These are phyloP conservation scores for Nakazawaea populi DNA, from an alignment of 805 yeast genomes.

Conservation along the genomic window DNA sequence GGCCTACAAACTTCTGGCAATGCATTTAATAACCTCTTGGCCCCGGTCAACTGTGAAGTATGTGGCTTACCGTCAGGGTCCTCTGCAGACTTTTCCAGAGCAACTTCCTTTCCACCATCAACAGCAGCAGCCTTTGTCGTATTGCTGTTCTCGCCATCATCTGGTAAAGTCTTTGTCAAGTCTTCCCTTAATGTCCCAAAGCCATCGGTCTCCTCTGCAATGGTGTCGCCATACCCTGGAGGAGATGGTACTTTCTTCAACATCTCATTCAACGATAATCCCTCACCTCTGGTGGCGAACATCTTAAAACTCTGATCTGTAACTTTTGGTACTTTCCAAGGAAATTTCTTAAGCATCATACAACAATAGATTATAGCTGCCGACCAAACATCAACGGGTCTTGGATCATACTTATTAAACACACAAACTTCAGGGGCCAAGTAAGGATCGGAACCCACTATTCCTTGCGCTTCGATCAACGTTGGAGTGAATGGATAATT, in stretches of 20 bases:
- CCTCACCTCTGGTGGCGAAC: slow-evolving; percentile 70
- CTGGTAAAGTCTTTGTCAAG: slow-evolving; percentile 13
- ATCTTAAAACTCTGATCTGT: slow-evolving; percentile 78
- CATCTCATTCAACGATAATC: slow-evolving; percentile 58
- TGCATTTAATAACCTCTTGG: slow-evolving; percentile 63
- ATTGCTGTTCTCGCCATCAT: not conserved
- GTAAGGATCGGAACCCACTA: slow-evolving; percentile 86
- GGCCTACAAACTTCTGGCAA: slow-evolving; percentile 65
- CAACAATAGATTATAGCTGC: slow-evolving; percentile 87
- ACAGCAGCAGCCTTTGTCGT: not conserved
- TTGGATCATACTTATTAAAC: slow-evolving; percentile 77
- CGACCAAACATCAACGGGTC: slow-evolving; percentile 94
- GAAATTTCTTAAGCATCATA: slow-evolving; percentile 86
- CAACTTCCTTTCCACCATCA: not conserved
- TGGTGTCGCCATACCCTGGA: slow-evolving; percentile 21
- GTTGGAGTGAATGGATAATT: slow-evolving; percentile 77
- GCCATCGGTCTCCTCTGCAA: slow-evolving; percentile 9
- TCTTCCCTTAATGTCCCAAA: slow-evolving; percentile 8
- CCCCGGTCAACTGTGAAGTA: slow-evolving; percentile 66
- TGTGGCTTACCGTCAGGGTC: slow-evolving; percentile 28
- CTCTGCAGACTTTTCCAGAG: slow-evolving; percentile 9
- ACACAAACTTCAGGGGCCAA: slow-evolving; percentile 90
- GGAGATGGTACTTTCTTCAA: slow-evolving; percentile 51
- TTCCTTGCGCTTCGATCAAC: slow-evolving; percentile 72
- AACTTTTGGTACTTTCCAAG: slow-evolving; percentile 88